Evolutionary conservation across 306 rosid genomes (phyloP).

Genomic region (Cucurbita maxima): DNA sequence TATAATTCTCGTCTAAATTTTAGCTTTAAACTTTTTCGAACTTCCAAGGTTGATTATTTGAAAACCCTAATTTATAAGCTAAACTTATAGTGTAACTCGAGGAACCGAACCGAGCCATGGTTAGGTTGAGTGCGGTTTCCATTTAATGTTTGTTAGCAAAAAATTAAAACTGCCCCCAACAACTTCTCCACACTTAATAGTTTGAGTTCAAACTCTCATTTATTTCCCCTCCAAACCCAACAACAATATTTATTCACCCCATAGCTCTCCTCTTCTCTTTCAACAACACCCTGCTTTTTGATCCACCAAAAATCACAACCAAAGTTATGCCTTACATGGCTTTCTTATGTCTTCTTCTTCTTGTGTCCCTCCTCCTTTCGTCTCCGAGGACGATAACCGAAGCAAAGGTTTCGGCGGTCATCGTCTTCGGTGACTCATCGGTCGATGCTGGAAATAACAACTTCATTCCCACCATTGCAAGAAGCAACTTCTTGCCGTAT

Average conservation of each 20-base stretch:
- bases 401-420: constrained; percentile 46
- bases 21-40: no score
- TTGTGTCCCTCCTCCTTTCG: constrained; percentile 2
- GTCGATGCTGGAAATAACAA: constrained; percentile 94
- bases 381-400: neutral
- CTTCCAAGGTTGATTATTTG: no score
- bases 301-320: neutral
- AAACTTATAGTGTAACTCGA: neutral
- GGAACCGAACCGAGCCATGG: neutral
- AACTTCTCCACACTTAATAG: neutral
- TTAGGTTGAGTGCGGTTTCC: neutral
- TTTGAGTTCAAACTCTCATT: neutral
- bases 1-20: no score
- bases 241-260: neutral
- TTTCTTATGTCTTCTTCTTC: constrained; percentile 12
- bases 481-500: constrained; percentile 84
- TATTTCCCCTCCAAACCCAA: neutral
- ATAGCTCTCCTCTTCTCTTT: neutral
- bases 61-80: neutral
- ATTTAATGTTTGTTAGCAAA: constrained; percentile 4
- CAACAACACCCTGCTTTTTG: neutral
- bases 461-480: constrained; percentile 57
- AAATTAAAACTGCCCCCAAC: neutral
- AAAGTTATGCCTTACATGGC: neutral
- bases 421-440: constrained; percentile 83